Evolutionary conservation across 768 basidiomycete species (phyloP).

Genomic region (Arthromyces matolae): DNA sequence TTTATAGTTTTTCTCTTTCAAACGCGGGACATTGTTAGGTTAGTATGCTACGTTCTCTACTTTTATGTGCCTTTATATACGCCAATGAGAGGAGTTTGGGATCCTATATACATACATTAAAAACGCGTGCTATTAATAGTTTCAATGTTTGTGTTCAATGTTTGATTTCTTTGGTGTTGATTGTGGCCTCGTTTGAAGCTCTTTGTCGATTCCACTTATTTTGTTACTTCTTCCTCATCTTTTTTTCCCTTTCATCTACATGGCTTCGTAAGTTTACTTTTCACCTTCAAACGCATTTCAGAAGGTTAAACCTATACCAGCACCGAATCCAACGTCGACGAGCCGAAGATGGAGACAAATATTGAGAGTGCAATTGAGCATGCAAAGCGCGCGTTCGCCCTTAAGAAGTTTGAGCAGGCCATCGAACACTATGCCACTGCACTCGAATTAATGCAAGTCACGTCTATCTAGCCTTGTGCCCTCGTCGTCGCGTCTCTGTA

Average conservation of each 20-base stretch:
- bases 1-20: conserved; percentile 9
- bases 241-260: not conserved
- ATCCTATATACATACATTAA: no score
- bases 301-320: conserved; percentile 6
- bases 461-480: conserved; percentile 17
- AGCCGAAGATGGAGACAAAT: conserved; percentile 26
- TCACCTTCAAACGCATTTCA: not conserved
- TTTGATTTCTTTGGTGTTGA: not conserved
- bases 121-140: not conserved
- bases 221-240: not conserved
- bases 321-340: conserved; percentile 12
- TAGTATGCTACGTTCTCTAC: conserved; percentile 6
- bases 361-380: conserved; percentile 66
- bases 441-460: conserved; percentile 76
- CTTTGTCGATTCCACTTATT: not conserved
- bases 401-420: conserved; percentile 82
- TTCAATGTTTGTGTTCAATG: not conserved
- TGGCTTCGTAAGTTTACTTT: conserved; percentile 13
- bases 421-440: conserved; percentile 82
- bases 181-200: not conserved
- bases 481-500: conserved; percentile 5
- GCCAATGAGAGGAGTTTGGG: conserved; percentile 6
- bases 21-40: conserved; percentile 14
- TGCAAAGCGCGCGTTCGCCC: conserved; percentile 85
- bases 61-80: not conserved